These are phyloP conservation scores for Fusarium papillatum DNA, from an alignment of 2,329 filamentous ascomycete genomes.

Conservation along the genomic window DNA sequence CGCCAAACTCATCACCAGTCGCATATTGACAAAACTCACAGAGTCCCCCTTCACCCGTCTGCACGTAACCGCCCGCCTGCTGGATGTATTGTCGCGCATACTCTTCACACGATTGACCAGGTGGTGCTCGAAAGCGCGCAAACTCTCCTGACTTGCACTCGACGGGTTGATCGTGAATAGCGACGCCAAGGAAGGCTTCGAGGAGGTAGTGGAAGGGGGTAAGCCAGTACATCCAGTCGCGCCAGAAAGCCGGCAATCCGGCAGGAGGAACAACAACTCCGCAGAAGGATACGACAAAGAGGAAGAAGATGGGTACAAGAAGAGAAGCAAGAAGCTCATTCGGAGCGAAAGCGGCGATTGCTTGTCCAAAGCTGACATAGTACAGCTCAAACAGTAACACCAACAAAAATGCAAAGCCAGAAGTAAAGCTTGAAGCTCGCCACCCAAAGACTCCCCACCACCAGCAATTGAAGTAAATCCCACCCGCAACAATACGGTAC, in stretches of 20 bases:
- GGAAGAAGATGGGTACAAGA: constrained; percentile 77
- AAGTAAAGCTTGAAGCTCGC: constrained; percentile 65
- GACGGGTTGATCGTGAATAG: constrained; percentile 68
- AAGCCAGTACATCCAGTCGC: constrained; percentile 74
- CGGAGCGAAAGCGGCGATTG: constrained; percentile 75
- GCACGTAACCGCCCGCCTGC: constrained; percentile 72
- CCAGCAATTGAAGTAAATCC: constrained; percentile 65
- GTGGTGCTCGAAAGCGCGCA: constrained; percentile 71
- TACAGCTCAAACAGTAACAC: constrained; percentile 77
- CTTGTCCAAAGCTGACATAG: constrained; percentile 75
- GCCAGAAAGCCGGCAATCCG: constrained; percentile 74
- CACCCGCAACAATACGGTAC: constrained; percentile 75
- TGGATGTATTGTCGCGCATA: constrained; percentile 69
- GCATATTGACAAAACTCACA: constrained; percentile 77
- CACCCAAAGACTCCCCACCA: constrained; percentile 66
- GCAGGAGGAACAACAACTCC: constrained; percentile 76
- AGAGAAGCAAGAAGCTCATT: constrained; percentile 77
- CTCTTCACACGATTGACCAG: constrained; percentile 69
- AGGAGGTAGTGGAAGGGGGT: constrained; percentile 78
- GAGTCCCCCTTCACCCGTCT: constrained; percentile 64
- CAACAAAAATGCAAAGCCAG: constrained; percentile 73
- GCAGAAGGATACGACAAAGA: constrained; percentile 79
- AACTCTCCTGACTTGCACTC: constrained; percentile 68
- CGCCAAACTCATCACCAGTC: constrained; percentile 71
- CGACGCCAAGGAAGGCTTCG: constrained; percentile 70